These are phyloP conservation scores for Sporothrix brunneoviolacea DNA, from an alignment of 2,329 filamentous ascomycete genomes.

Conservation along the genomic window DNA sequence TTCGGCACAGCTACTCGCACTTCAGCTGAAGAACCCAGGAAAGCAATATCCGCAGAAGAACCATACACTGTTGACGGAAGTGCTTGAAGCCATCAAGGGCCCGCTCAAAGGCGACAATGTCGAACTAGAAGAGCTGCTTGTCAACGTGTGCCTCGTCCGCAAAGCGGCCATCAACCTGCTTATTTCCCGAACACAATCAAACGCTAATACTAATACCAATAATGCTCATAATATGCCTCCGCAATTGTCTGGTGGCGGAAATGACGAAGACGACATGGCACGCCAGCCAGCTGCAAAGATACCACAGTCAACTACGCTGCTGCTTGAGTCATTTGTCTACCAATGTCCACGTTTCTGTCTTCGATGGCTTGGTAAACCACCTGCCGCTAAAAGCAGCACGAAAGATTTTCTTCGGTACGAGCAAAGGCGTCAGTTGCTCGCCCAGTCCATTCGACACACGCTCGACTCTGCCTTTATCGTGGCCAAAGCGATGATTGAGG, in stretches of 20 bases:
- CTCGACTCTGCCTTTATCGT: conserved; percentile 56
- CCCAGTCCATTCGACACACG: conserved; percentile 46
- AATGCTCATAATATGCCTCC: background rate
- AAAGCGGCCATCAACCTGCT: conserved; percentile 48
- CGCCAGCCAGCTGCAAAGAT: background rate
- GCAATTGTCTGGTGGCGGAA: conserved; percentile 4
- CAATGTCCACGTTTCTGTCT: conserved; percentile 54
- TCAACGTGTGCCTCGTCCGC: conserved; percentile 48
- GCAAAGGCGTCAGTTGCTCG: conserved; percentile 48
- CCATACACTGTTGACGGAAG: conserved; percentile 38
- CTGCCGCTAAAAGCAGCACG: conserved; percentile 42
- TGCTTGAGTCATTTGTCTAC: conserved; percentile 51
- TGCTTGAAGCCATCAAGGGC: conserved; percentile 50
- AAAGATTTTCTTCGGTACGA: conserved; percentile 57
- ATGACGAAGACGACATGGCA: conserved; percentile 5
- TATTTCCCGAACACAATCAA: conserved; percentile 14
- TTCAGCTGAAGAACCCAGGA: conserved; percentile 42
- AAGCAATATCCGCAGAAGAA: conserved; percentile 30
- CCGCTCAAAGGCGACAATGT: conserved; percentile 51
- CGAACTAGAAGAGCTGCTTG: conserved; percentile 56
- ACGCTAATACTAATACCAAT: background rate
- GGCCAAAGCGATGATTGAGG: conserved; percentile 45
- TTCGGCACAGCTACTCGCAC: conserved; percentile 48
- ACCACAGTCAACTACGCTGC: conserved; percentile 22
- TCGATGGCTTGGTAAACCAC: conserved; percentile 55